Base-by-base conservation (phyloP, 2,329 filamentous ascomycete genomes). In the Hypoxylon sp. region DNA sequence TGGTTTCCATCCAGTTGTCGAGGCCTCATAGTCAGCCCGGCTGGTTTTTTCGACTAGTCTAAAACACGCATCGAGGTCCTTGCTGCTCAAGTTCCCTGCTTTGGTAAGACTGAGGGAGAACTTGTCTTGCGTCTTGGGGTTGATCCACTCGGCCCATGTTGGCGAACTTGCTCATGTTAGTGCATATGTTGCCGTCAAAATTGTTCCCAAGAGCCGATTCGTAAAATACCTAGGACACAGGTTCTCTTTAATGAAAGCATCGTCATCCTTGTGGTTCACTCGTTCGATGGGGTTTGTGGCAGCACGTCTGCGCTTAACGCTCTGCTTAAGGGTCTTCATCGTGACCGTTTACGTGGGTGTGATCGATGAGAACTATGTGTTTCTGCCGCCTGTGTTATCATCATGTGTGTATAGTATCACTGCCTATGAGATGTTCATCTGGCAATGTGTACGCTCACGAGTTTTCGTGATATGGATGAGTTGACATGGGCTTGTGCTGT, bases 11-110 rank as follows among this genome's bases (percentile, higher is more conserved):
- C 90, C 90, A 0, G 80, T 76, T 6, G 83, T 83, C 2, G 91
- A 92, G 14, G 79, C 78, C 61, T 87, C 86, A 77, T 95, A 95
- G 78, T 91, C 88, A 5, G 80, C 75, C 13, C 83, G 82, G 73
- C 90, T 93, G 0, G 92, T 94, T 54, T 83, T 79, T 68, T 90
- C 85, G 57, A 95, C 83, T 27, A 91, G 79, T 20, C 76, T 66
- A 71, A 88, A 88, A 73, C 89, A 91, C 0, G 83, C 80, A 25
- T 83, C 76, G 22, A 90, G 77, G 27, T 90, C 86, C 2, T 75
- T 74, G 1, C 77, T 71, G 4, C 72, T 74, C 25, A 90, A 77
- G n/a, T 73, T 71, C 1, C 70, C 74, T 0, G 86, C 76, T 2
- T 78, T 75, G 7, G 75, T 69, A n/a, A 91, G 80, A 37, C 75